Base-by-base conservation (phyloP, 441 rosid genomes). In the Croton laevigatus region DNA sequence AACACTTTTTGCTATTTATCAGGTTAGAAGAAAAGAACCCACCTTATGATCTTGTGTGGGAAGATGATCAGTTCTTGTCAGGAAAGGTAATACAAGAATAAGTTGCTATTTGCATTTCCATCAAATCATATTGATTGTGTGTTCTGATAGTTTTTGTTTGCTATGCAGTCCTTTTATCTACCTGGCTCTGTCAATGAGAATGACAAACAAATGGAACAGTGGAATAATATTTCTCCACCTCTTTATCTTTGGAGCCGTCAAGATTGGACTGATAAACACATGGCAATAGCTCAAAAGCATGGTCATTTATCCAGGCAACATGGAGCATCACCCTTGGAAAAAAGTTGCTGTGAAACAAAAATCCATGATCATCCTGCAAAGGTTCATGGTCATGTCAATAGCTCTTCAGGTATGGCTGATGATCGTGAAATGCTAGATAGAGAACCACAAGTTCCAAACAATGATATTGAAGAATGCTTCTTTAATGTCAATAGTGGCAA, bases 191-290 rank as follows among this genome's bases (percentile, higher is more conserved):
- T 89, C 72, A 86, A 84, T 82, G 82, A 63, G 44, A 83, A 83
- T 70, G 91, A 90, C 81, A 91, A 89, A 72, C 91, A 85, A 77
- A 70, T 92, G 80, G 96, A 89, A 5, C 90, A 87, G 76, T 94
- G 98, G 96, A 94, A 94, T 75, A 2, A 48, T 54, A 78, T 49
- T 42, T 68, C 97, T 5, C 98, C 99, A 1, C 86, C 81, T 32
- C 94, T 92, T 44, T 88, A 84, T 82, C 98, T 94, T 66, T 94
- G 99, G 99, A 94, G 99, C 71, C 91, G 82, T 61, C 75, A 40
- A 23, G 91, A 89, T 76, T 91, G 83, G 84, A 80, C 76, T 63
- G 72, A 34, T 14, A 79, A 80, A 71, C 94, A 92, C 88, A 81
- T 44, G 82, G 73, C 54, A 37, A 78, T 89, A 72, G 96, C 98